A percentile compares a stretch with the other conserved stretches of the same genome.
These are phyloP conservation scores for Puccinellia tenuiflora DNA, from an alignment of 176 grass and related monocot genomes.

Conservation along the genomic window DNA sequence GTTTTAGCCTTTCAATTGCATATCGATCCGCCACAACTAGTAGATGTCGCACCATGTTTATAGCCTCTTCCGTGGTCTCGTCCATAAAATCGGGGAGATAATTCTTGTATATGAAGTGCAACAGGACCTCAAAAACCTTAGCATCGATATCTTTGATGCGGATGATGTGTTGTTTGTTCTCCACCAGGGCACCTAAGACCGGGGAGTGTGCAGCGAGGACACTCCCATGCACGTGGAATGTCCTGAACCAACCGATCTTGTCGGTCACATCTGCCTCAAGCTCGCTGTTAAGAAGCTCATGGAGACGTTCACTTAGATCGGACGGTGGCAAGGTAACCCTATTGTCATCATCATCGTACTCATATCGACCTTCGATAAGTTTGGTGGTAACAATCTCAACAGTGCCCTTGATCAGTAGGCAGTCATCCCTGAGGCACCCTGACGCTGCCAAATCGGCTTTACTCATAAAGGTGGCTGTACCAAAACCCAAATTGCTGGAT, in stretches of 20 bases:
- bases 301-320: not conserved
- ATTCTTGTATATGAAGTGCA: slow-evolving; percentile 33
- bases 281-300: not conserved
- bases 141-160: not conserved
- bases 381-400: not conserved
- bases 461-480: not conserved
- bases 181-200: not conserved
- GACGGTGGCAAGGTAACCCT: not conserved
- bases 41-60: slow-evolving; percentile 20
- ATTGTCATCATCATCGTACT: not conserved
- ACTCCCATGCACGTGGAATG: not conserved
- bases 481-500: not conserved
- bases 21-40: slow-evolving; percentile 24
- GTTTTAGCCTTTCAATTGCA: slow-evolving; percentile 17
- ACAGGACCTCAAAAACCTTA: slow-evolving; percentile 14
- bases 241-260: not conserved
- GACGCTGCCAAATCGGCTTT: not conserved
- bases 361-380: not conserved
- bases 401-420: not conserved
- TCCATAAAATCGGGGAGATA: not conserved
- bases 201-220: not conserved
- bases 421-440: not conserved
- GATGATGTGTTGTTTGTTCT: not conserved
- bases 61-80: not conserved
- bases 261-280: not conserved